phyloP scores from a whole-genome alignment of 2,329 filamentous ascomycete genomes.

The Beauveria sp. region DNA sequence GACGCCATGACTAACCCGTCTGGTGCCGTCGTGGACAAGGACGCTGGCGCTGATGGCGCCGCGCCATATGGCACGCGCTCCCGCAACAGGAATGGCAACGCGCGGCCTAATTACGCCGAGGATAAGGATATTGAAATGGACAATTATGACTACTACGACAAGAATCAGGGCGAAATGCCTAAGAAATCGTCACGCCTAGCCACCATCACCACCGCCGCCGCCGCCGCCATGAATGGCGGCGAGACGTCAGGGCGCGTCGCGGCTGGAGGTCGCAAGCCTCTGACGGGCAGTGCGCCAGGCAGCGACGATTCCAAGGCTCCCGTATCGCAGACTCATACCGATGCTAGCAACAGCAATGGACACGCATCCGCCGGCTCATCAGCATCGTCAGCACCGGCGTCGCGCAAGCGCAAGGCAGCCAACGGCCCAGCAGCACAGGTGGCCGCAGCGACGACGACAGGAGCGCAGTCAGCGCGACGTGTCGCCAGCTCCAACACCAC shows the following conservation, averaged over 20 bases:
- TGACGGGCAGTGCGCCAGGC: conserved; percentile 17
- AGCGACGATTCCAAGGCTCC: conserved; percentile 32
- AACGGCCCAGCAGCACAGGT: conserved; percentile 13
- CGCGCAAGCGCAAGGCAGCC: conserved; percentile 83
- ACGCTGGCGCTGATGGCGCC: conserved; percentile 43
- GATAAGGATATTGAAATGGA: conserved; percentile 87
- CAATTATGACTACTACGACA: conserved; percentile 60
- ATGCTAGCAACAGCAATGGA: conserved; percentile 17
- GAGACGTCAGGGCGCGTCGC: conserved; percentile 21
- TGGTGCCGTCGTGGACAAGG: conserved; percentile 38
- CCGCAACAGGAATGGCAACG: conserved; percentile 72
- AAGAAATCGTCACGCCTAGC: conserved; percentile 50
- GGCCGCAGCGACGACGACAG: neutral
- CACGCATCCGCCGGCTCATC: conserved; percentile 30
- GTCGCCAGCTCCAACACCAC: conserved; percentile 22
- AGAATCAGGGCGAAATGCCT: conserved; percentile 44
- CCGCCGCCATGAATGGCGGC: conserved; percentile 25
- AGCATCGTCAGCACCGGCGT: conserved; percentile 42
- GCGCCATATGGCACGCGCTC: conserved; percentile 88
- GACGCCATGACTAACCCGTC: conserved; percentile 41
- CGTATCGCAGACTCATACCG: conserved; percentile 25
- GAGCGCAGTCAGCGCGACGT: conserved; percentile 13
- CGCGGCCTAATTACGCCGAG: conserved; percentile 91
- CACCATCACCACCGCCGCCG: conserved; percentile 20
- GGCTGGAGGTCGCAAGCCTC: conserved; percentile 33